Conservation (phyloP, 257 asterid genomes). For the Penstemon davidsonii region DNA sequence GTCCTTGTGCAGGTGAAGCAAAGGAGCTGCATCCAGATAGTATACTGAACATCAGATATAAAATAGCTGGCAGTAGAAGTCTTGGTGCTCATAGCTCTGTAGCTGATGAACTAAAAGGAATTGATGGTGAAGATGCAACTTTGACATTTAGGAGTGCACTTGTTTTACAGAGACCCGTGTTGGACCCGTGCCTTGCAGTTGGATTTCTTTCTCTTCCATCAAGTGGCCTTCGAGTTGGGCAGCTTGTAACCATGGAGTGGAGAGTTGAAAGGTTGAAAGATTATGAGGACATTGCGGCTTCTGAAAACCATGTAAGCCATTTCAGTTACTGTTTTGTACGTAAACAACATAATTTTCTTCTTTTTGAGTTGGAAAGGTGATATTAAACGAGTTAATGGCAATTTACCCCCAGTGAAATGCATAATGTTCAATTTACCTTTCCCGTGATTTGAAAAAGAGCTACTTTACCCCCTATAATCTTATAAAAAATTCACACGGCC, state of each 20-base stretch:
- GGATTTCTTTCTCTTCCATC: constrained; percentile 96
- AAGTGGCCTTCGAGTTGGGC: constrained; percentile 89
- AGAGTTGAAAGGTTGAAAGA: constrained; percentile 87
- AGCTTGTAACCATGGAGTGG: constrained; percentile 93
- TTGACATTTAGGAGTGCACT: constrained; percentile 79
- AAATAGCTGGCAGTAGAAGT: constrained; percentile 71
- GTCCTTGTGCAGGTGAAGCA: constrained; percentile 53
- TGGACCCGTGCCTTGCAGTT: constrained; percentile 95
- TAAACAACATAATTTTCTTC: constrained; percentile 5
- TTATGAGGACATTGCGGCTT: constrained; percentile 38
- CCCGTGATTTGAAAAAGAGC: too few species aligned
- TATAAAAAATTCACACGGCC: too few species aligned
- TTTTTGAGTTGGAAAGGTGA: neutral
- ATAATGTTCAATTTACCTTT: too few species aligned
- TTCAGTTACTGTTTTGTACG: constrained; percentile 22
- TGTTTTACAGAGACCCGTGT: constrained; percentile 77
- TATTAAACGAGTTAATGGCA: neutral
- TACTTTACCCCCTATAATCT: too few species aligned
- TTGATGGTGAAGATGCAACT: constrained; percentile 41
- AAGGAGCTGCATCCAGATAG: constrained; percentile 52
- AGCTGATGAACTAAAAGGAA: constrained; percentile 42
- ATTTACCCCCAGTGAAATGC: too few species aligned
- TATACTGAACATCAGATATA: constrained; percentile 66
- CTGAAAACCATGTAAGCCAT: constrained; percentile 57
- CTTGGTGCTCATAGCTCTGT: constrained; percentile 87